phyloP scores from a whole-genome alignment of 441 rosid genomes.

The Monsonia emarginata region DNA sequence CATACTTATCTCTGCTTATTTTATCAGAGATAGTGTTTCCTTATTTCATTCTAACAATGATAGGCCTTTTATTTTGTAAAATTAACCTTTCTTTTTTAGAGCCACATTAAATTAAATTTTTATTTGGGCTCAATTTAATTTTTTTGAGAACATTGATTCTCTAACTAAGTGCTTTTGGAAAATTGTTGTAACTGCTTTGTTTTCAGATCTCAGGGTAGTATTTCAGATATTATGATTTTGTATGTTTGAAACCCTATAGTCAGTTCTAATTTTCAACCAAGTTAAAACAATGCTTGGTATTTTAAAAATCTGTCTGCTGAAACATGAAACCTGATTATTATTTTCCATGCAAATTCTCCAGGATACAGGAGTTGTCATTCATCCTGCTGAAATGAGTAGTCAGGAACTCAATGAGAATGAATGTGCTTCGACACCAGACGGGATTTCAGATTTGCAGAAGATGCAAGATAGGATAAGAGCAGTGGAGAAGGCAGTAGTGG shows the following conservation, averaged over 20 bases:
- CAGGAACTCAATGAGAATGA: slow-evolving; percentile 20
- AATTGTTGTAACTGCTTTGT: background rate
- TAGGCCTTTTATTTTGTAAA: background rate
- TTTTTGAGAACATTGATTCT: too few relatives aligned
- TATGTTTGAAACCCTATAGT: background rate
- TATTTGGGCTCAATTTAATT: too few relatives aligned
- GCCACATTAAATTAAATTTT: background rate
- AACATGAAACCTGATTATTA: background rate
- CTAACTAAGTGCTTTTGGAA: background rate
- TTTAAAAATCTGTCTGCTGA: background rate
- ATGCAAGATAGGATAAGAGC: slow-evolving; percentile 56
- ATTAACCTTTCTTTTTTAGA: slow-evolving; percentile 1
- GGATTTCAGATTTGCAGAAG: slow-evolving; percentile 56
- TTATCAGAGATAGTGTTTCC: background rate
- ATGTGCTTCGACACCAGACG: slow-evolving; percentile 23
- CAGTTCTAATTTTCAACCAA: background rate
- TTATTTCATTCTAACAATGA: background rate
- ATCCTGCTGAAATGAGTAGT: slow-evolving; percentile 22
- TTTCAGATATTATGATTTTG: background rate
- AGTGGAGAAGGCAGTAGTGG: slow-evolving; percentile 52
- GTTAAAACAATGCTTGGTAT: background rate
- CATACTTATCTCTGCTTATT: background rate
- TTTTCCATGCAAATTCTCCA: slow-evolving; percentile 23
- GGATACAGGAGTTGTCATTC: slow-evolving; percentile 31
- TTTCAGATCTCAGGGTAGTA: background rate